Evolutionary conservation across 768 basidiomycete genomes (phyloP).

Genomic region (Kwoniella mangroviensis): DNA sequence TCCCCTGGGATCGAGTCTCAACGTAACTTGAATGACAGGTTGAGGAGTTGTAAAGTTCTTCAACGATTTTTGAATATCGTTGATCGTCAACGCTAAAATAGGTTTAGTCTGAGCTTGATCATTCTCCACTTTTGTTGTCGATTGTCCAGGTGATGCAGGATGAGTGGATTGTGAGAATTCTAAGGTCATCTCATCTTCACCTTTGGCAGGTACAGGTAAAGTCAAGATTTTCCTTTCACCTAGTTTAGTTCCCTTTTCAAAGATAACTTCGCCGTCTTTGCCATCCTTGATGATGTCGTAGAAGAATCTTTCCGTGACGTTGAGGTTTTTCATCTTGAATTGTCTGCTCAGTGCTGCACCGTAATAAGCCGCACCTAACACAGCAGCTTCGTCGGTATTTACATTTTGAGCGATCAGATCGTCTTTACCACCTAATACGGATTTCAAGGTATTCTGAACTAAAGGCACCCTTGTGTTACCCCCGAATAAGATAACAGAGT

Average conservation of each 20-base stretch:
- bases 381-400: slow-evolving; percentile 94
- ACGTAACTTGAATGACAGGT: slow-evolving; percentile 82
- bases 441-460: slow-evolving; percentile 80
- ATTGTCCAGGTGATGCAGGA: slow-evolving; percentile 21
- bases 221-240: slow-evolving; percentile 85
- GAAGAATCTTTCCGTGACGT: slow-evolving; percentile 72
- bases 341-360: slow-evolving; percentile 85
- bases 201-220: slow-evolving; percentile 62
- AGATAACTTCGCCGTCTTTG: slow-evolving; percentile 59
- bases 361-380: slow-evolving; percentile 88
- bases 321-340: slow-evolving; percentile 94
- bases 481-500: slow-evolving; percentile 88
- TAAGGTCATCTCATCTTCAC: slow-evolving; percentile 72
- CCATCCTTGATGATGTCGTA: slow-evolving; percentile 69
- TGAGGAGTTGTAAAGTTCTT: slow-evolving; percentile 82
- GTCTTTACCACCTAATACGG: slow-evolving; percentile 76
- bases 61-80: slow-evolving; percentile 74
- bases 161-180: slow-evolving; percentile 71
- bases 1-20: slow-evolving; percentile 83
- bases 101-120: slow-evolving; percentile 25
- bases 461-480: slow-evolving; percentile 89
- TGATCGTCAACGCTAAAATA: slow-evolving; percentile 73
- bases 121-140: background rate
- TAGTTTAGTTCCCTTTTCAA: slow-evolving; percentile 74
- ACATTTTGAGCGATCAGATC: slow-evolving; percentile 90